Evolutionary conservation across 345 rosid species (phyloP), one percentile per base, ranked within the genome.

Genomic region (Linum tenue): DNA sequence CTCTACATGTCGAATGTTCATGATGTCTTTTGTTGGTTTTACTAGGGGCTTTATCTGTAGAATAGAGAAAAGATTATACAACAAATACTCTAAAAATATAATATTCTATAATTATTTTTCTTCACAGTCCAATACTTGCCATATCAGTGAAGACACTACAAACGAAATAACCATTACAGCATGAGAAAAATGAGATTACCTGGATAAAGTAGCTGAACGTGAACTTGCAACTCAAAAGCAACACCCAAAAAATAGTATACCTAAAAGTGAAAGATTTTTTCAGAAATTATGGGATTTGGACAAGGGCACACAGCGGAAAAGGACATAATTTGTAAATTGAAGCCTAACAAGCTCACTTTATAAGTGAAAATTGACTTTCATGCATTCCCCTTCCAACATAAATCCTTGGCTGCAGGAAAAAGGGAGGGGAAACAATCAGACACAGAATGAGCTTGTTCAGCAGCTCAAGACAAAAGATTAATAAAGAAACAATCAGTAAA

Each of bases 381-480:
- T 92, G 98, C 98, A 92, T 90, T 69, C 98, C 98, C 76, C 98
- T 85, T 50, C 98, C 98, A 58, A 92, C 73, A 65, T 90, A 92
- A 67, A 90, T 81, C 79, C 98, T 84, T 65, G 97, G 98, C 97
- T 92, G 92, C 77, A 76, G 64, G 67, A 11, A 69, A 72, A 57
- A 37, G 72, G 64, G 73, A n/a, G 66, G 15, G 39, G 61, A 6
- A 40, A 56, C 12, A 66, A 62, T 62, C 53, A 57, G 60, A 57
- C 37, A 8, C 11, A 17, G 60, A 14, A 17, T 44, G 51, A 2
- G 8, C 7, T 44, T 44, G 44, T 41, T 44, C 51, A 44, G 51
- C 8, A 44, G 51, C 12, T 7, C 51, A 8, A 44, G 12, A 44
- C 11, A 44, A 14, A 44, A 22, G 31, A 22, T 22, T 22, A 22